phyloP scores from a whole-genome alignment of 345 rosid genomes.

The Turnera subulata region DNA sequence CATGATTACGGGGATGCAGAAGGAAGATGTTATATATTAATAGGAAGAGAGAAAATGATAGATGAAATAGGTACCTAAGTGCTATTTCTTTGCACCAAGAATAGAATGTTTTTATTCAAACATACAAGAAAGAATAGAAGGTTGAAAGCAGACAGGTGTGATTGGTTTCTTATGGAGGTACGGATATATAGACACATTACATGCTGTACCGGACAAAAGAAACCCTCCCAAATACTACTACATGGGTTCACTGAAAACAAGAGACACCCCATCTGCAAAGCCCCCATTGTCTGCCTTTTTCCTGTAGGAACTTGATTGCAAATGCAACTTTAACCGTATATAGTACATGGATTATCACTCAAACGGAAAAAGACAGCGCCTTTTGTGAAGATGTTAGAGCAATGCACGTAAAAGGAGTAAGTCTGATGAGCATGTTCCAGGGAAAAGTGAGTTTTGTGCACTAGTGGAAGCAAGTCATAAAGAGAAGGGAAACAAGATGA shows the following conservation, averaged over 20 bases:
- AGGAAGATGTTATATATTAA: background rate
- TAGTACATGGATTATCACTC: slow-evolving; percentile 1
- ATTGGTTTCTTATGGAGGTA: background rate
- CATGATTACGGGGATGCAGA: background rate
- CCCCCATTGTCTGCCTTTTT: slow-evolving; percentile 28
- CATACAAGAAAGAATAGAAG: background rate
- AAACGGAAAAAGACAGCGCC: background rate
- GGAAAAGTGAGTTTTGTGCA: background rate
- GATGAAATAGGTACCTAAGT: slow-evolving; percentile 7
- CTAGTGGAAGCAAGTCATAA: background rate
- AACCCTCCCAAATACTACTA: background rate
- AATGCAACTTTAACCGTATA: slow-evolving; percentile 23
- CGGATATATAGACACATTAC: background rate
- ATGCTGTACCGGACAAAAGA: too few species aligned
- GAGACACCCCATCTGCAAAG: slow-evolving; percentile 18
- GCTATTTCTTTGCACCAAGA: too few species aligned
- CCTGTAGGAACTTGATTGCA: slow-evolving; percentile 10
- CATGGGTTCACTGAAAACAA: slow-evolving; percentile 14
- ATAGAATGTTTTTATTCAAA: too few species aligned
- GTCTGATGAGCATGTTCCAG: background rate
- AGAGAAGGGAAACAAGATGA: background rate
- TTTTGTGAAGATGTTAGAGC: slow-evolving; percentile 19
- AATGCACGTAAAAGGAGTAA: slow-evolving; percentile 15
- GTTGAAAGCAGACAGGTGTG: background rate
- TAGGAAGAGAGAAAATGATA: background rate